Evolutionary conservation across 2,329 filamentous ascomycete species (phyloP).

Genomic region (Alternaria panax): DNA sequence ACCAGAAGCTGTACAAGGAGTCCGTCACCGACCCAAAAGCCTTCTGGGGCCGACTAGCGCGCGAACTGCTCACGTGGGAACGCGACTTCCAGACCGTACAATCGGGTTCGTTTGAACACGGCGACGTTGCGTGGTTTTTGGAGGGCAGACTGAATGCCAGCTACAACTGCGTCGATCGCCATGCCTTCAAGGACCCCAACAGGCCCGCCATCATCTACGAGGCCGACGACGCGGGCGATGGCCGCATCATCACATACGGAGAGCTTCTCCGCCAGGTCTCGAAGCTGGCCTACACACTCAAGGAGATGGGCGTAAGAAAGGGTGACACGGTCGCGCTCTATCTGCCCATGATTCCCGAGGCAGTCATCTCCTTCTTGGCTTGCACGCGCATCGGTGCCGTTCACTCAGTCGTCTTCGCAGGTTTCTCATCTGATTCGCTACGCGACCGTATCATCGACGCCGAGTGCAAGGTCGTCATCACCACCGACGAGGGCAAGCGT

Average conservation of each 20-base stretch:
- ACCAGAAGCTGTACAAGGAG: conserved; percentile 73
- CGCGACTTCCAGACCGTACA: conserved; percentile 90
- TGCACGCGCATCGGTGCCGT: conserved; percentile 92
- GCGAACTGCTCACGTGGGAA: conserved; percentile 89
- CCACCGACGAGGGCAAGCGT: conserved; percentile 95
- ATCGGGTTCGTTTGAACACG: conserved; percentile 75
- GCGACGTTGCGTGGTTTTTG: conserved; percentile 92
- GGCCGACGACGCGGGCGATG: conserved; percentile 87
- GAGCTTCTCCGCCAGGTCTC: conserved; percentile 94
- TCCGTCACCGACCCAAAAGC: conserved; percentile 88
- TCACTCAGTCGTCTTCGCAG: conserved; percentile 97
- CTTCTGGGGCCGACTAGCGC: conserved; percentile 88
- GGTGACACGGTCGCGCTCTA: conserved; percentile 98
- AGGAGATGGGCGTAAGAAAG: conserved; percentile 95
- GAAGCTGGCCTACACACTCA: conserved; percentile 83
- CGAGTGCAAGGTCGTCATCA: conserved; percentile 91
- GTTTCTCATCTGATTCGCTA: conserved; percentile 95
- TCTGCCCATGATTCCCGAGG: conserved; percentile 98
- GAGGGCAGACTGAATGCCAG: conserved; percentile 94
- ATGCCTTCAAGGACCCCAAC: conserved; percentile 93
- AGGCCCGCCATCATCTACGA: conserved; percentile 98
- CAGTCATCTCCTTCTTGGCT: conserved; percentile 87
- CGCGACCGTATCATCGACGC: conserved; percentile 94
- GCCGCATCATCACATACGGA: conserved; percentile 88
- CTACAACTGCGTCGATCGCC: conserved; percentile 96